Conservation (phyloP, 2,329 filamentous ascomycete species). For the Shiraia bambusicola region DNA sequence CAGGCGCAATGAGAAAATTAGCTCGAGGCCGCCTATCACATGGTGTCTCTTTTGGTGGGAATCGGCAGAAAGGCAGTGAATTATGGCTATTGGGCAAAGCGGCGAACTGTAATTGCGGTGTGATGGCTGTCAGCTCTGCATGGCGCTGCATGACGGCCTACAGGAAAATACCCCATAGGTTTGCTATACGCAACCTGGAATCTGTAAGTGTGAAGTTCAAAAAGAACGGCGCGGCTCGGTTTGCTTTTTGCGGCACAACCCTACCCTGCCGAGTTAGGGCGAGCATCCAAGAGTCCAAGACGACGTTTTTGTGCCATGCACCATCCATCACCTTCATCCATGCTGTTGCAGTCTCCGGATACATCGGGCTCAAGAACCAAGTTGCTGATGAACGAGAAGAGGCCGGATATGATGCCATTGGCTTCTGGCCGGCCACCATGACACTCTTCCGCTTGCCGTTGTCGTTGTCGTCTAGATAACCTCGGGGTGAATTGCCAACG, state of each 20-base stretch:
- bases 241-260: slow-evolving; percentile 9
- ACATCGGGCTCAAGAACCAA: neutral
- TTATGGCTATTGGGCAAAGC: neutral
- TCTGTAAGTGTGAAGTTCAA: neutral
- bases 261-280: too few relatives aligned
- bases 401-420: neutral
- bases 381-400: neutral
- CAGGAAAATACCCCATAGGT: slow-evolving; percentile 4
- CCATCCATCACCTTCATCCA: too few relatives aligned
- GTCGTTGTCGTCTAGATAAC: neutral
- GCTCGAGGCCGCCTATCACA: too few relatives aligned
- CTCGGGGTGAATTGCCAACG: slow-evolving; percentile 3
- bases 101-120: slow-evolving; percentile 2
- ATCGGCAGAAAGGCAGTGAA: neutral
- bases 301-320: neutral
- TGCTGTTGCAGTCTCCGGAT: too few relatives aligned
- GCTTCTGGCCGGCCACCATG: neutral
- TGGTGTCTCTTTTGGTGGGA: too few relatives aligned
- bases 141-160: slow-evolving; percentile 1
- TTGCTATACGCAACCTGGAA: slow-evolving; percentile 2
- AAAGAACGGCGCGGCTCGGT: neutral
- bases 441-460: neutral
- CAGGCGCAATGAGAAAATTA: too few relatives aligned
- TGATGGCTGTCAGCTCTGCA: slow-evolving; percentile 1
- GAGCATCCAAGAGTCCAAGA: neutral